A percentile compares a stretch with the other conserved stretches of the same genome.
Conservation (phyloP, 306 rosid species). For the Sophora flavescens region DNA sequence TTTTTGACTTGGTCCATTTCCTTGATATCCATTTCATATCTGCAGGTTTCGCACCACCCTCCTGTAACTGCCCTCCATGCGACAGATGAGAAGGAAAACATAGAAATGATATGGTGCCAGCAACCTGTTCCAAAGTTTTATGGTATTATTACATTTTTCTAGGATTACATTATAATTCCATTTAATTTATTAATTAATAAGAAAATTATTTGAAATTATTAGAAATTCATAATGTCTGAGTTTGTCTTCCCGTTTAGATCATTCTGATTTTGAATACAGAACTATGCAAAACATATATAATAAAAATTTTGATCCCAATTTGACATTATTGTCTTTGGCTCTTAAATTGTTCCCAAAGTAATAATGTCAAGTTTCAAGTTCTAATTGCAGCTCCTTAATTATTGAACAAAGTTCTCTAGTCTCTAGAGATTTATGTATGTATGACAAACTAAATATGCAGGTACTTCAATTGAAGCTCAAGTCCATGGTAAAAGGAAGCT, state of each 20-base stretch:
- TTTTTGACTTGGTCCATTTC: neutral
- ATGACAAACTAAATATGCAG: conserved; percentile 49
- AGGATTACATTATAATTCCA: neutral
- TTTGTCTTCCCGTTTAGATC: neutral
- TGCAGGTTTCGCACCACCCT: conserved; percentile 93
- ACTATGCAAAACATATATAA: neutral
- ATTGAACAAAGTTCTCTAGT: neutral
- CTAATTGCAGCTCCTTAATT: neutral
- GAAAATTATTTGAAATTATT: neutral
- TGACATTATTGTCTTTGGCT: neutral
- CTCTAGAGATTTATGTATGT: neutral
- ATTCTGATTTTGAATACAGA: conserved; percentile 19
- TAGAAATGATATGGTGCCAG: conserved; percentile 85
- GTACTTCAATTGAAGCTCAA: conserved; percentile 77
- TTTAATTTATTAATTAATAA: too few relatives aligned
- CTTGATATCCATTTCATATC: neutral
- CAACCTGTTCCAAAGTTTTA: conserved; percentile 65
- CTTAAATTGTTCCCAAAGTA: conserved; percentile 11
- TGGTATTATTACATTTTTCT: conserved; percentile 56
- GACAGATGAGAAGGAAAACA: conserved; percentile 74
- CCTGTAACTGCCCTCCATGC: conserved; percentile 91
- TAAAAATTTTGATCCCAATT: conserved; percentile 12
- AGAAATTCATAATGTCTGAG: neutral
- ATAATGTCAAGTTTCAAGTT: neutral
- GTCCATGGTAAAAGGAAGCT: conserved; percentile 70